These are phyloP conservation scores for Camptophora hylomeconis DNA, from an alignment of 2,329 filamentous ascomycete species.

Conservation along the genomic window DNA sequence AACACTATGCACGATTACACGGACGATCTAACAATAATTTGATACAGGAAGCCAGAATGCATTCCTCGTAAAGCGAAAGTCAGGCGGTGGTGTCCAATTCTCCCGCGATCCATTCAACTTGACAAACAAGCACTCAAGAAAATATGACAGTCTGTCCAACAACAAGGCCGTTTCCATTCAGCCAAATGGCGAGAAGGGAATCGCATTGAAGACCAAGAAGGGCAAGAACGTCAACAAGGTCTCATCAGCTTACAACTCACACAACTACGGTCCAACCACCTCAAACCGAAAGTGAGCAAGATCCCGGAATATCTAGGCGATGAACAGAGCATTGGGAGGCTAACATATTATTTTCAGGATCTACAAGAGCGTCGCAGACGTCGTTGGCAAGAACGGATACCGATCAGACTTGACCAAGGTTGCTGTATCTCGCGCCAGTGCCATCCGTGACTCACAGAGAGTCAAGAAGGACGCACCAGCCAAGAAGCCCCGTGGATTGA, in stretches of 20 bases:
- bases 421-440: conserved; percentile 77
- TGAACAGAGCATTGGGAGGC: too few species aligned
- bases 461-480: conserved; percentile 62
- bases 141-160: conserved; percentile 90
- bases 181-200: conserved; percentile 58
- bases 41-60: conserved; percentile 68
- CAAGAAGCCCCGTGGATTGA: conserved; percentile 64
- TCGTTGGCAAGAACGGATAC: conserved; percentile 75
- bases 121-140: conserved; percentile 79
- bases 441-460: conserved; percentile 67
- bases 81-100: conserved; percentile 70
- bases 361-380: conserved; percentile 78
- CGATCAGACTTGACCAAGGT: conserved; percentile 61
- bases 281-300: conserved; percentile 62
- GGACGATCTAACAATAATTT: conserved; percentile 3
- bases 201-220: conserved; percentile 80
- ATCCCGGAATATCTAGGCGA: neutral
- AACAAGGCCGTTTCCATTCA: conserved; percentile 82
- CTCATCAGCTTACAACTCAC: conserved; percentile 49
- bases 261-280: conserved; percentile 59
- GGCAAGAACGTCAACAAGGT: conserved; percentile 56
- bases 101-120: conserved; percentile 92
- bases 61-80: conserved; percentile 82
- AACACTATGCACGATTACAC: conserved; percentile 5
- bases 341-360: conserved; percentile 42